Percentiles rank a stretch among this genome's conserved stretches.
These are phyloP conservation scores for Gnomoniopsis sp. DNA, from an alignment of 2,329 filamentous ascomycete genomes.

Conservation along the genomic window DNA sequence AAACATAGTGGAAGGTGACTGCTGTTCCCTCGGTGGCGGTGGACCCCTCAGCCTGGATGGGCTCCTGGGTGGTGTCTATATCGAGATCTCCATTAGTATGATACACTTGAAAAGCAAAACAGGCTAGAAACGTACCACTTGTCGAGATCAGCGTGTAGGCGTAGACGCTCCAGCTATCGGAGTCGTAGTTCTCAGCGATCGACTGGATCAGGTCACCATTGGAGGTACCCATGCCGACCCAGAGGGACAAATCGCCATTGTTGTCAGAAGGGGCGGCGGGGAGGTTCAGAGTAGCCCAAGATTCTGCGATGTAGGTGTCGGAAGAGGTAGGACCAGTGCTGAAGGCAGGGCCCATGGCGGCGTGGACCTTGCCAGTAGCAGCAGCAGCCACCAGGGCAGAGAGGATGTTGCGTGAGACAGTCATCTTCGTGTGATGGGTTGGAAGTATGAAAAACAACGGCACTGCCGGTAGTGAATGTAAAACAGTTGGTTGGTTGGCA, in stretches of 20 bases:
- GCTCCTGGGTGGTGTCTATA: constrained; percentile 28
- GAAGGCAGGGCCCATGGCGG: constrained; percentile 35
- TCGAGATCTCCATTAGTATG: no score
- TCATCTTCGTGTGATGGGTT: neutral
- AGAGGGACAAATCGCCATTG: constrained; percentile 37
- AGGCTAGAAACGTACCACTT: constrained; percentile 19
- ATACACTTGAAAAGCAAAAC: no score
- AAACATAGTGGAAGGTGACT: constrained; percentile 37
- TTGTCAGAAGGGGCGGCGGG: constrained; percentile 34
- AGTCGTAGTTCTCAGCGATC: constrained; percentile 34
- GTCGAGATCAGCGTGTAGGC: constrained; percentile 39
- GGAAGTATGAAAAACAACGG: neutral
- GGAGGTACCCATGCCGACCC: constrained; percentile 46
- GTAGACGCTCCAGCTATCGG: constrained; percentile 35
- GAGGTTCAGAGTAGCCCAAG: constrained; percentile 40
- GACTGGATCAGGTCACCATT: constrained; percentile 45
- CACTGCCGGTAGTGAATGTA: constrained; percentile 15
- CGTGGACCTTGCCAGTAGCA: constrained; percentile 21
- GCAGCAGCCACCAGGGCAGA: constrained; percentile 11
- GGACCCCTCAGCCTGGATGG: constrained; percentile 28
- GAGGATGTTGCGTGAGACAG: constrained; percentile 8
- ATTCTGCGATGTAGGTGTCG: constrained; percentile 39
- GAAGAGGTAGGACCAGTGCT: constrained; percentile 39
- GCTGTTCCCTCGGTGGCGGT: constrained; percentile 26
- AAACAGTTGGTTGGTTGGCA: neutral